Conservation (phyloP, 108 stramenopile genomes). For the Stephanodiscus minutulus region DNA sequence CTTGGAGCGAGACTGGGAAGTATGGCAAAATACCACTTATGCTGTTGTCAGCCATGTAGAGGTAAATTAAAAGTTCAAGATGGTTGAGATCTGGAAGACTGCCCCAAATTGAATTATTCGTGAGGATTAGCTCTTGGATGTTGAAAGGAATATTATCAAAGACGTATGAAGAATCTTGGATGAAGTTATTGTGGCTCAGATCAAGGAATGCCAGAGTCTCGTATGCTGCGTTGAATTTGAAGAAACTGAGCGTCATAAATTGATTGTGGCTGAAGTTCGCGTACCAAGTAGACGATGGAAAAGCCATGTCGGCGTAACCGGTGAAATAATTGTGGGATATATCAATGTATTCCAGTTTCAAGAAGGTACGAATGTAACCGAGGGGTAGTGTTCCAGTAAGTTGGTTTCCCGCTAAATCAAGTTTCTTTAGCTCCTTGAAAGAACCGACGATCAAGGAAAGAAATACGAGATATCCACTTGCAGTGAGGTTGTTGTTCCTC, state of each 20-base stretch:
- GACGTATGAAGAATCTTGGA: slow-evolving; percentile 27
- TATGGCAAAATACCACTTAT: not conserved
- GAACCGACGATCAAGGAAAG: too few species aligned
- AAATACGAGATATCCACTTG: too few species aligned
- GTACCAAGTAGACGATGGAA: slow-evolving; percentile 55
- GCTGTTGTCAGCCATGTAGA: slow-evolving; percentile 1
- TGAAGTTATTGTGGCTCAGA: slow-evolving; percentile 47
- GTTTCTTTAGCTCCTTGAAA: slow-evolving; percentile 6
- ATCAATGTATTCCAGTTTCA: slow-evolving; percentile 38
- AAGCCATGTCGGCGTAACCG: slow-evolving; percentile 52
- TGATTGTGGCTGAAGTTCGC: slow-evolving; percentile 56
- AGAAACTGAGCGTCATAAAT: slow-evolving; percentile 51
- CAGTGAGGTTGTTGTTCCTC: slow-evolving; percentile 14
- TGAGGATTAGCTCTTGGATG: slow-evolving; percentile 2
- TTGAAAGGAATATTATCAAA: slow-evolving; percentile 31
- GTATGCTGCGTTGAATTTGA: slow-evolving; percentile 37
- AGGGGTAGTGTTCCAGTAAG: slow-evolving; percentile 11
- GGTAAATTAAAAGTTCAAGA: not conserved
- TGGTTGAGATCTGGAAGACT: slow-evolving; percentile 15
- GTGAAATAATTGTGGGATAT: slow-evolving; percentile 17
- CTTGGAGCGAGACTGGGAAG: not conserved
- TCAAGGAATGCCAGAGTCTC: slow-evolving; percentile 31
- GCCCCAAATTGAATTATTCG: slow-evolving; percentile 13
- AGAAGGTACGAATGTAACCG: slow-evolving; percentile 29
- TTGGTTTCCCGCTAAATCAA: slow-evolving; percentile 27